Evolutionary conservation across 1,284 basidiomycete genomes (phyloP).

Genomic region (Ceratobasidium sp.): DNA sequence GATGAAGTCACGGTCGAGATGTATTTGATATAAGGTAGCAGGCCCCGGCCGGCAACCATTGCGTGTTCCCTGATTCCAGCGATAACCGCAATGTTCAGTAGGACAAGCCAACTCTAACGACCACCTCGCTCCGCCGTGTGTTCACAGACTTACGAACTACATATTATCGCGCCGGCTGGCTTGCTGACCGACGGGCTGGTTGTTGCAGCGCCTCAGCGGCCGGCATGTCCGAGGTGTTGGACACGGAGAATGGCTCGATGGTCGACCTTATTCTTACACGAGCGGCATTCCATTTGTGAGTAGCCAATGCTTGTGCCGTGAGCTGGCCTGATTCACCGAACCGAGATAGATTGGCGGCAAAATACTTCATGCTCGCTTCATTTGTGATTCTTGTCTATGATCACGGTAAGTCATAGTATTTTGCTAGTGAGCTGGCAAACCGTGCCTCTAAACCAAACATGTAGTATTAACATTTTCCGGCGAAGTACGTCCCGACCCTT

Average conservation of each 20-base stretch:
- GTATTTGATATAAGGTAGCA: neutral
- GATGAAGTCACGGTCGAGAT: neutral
- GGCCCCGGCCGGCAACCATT: neutral
- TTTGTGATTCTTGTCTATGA: slow-evolving; percentile 41
- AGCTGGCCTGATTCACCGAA: neutral
- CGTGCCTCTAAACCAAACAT: neutral
- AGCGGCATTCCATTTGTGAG: slow-evolving; percentile 31
- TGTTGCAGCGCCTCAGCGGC: neutral
- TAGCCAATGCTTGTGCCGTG: neutral
- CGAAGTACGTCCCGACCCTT: neutral
- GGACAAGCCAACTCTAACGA: neutral
- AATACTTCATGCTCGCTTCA: slow-evolving; percentile 44
- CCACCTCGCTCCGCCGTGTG: neutral
- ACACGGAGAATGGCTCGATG: neutral
- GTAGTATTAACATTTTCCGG: slow-evolving; percentile 35
- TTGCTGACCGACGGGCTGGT: neutral
- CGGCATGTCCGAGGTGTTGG: neutral
- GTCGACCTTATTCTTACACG: slow-evolving; percentile 2
- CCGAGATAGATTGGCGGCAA: slow-evolving; percentile 23
- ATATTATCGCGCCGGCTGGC: neutral
- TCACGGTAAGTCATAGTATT: slow-evolving; percentile 17
- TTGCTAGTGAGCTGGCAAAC: neutral
- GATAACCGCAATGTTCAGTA: neutral
- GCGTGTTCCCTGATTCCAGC: neutral
- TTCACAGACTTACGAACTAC: neutral